A percentile compares a stretch with the other conserved stretches of the same genome.
Evolutionary conservation across 805 yeast genomes (phyloP).

Genomic region (Metschnikowia amazonensis): DNA sequence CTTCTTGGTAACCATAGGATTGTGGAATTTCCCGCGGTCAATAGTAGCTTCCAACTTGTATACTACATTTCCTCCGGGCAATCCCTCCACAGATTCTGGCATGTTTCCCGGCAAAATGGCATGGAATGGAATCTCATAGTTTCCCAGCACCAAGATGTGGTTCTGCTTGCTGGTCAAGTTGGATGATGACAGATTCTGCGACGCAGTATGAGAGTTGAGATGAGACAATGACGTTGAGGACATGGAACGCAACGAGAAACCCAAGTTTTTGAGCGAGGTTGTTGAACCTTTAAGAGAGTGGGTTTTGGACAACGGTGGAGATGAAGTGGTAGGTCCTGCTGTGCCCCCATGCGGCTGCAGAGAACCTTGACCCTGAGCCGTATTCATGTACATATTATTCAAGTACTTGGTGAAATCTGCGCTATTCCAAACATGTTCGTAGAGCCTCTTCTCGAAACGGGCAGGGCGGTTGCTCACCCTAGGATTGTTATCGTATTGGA

Average conservation of each 20-base stretch:
- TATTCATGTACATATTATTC: slow-evolving; percentile 26
- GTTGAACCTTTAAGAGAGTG: slow-evolving; percentile 40
- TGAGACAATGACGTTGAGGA: slow-evolving; percentile 27
- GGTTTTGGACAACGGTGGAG: slow-evolving; percentile 12
- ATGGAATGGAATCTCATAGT: slow-evolving; percentile 87
- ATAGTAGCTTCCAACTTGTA: slow-evolving; percentile 75
- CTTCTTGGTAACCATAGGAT: slow-evolving; percentile 60
- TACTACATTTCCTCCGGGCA: slow-evolving; percentile 70
- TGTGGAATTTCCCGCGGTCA: slow-evolving; percentile 76
- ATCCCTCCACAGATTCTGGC: slow-evolving; percentile 86
- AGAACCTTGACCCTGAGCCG: slow-evolving; percentile 13
- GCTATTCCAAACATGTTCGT: slow-evolving; percentile 77
- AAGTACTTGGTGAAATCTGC: slow-evolving; percentile 48
- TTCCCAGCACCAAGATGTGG: slow-evolving; percentile 61
- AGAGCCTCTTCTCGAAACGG: slow-evolving; percentile 58
- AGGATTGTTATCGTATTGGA: slow-evolving; percentile 55
- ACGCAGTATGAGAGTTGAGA: slow-evolving; percentile 10
- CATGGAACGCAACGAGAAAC: slow-evolving; percentile 30
- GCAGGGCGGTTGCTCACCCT: slow-evolving; percentile 44
- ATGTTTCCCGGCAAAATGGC: slow-evolving; percentile 79
- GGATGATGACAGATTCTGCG: slow-evolving; percentile 24
- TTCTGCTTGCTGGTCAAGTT: slow-evolving; percentile 24
- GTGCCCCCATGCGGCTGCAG: slow-evolving; percentile 2
- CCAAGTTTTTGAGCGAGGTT: slow-evolving; percentile 40
- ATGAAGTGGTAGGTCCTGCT: background rate